Evolutionary conservation across 768 basidiomycete genomes (phyloP).

Genomic region (Peribolospora kevripleyi): DNA sequence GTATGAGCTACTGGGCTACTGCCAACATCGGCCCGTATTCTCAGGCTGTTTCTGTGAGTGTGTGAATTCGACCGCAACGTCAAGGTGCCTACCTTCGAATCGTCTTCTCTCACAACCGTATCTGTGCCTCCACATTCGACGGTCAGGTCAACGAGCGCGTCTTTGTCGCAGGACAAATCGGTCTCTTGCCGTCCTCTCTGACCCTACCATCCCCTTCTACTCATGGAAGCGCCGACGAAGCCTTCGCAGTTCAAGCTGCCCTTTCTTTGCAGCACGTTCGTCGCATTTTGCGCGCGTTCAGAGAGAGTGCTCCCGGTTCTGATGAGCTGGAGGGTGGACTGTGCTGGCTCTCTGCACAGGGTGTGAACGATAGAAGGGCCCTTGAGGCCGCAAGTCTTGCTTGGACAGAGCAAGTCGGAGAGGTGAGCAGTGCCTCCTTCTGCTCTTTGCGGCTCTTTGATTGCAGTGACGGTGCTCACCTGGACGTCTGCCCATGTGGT

Average conservation of each 20-base stretch:
- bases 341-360: constrained; percentile 1
- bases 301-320: constrained; percentile 27
- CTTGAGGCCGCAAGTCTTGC: constrained; percentile 9
- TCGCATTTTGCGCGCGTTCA: constrained; percentile 39
- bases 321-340: constrained; percentile 2
- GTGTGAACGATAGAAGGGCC: constrained; percentile 2
- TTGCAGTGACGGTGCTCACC: not conserved
- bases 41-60: constrained; percentile 56
- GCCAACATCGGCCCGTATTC: constrained; percentile 98
- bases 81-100: too few relatives aligned
- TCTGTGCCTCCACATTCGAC: not conserved
- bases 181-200: constrained; percentile 51
- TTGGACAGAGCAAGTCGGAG: constrained; percentile 13
- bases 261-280: constrained; percentile 56
- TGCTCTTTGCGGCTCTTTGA: not conserved
- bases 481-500: not conserved
- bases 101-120: not conserved
- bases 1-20: constrained; percentile 94
- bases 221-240: constrained; percentile 12
- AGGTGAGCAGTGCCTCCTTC: constrained; percentile 1
- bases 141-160: constrained; percentile 26
- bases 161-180: constrained; percentile 91
- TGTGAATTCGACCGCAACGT: not conserved
- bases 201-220: constrained; percentile 32
- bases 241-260: constrained; percentile 39